Conservation (phyloP, 1,284 basidiomycete species). For the Boletus sp. region DNA sequence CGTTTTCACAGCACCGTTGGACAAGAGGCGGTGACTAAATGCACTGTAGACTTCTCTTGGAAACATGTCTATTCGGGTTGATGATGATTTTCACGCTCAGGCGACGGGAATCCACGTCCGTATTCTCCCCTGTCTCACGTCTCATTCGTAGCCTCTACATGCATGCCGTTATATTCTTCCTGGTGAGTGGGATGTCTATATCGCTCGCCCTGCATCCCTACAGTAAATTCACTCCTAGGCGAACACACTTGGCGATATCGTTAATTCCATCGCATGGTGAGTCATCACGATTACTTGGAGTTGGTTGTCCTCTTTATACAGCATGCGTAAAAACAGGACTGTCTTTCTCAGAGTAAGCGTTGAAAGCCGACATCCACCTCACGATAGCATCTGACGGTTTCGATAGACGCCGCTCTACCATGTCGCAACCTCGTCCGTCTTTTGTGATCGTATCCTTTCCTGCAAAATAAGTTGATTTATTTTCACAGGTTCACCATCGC, state of each 20-base stretch:
- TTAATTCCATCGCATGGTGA: slow-evolving; percentile 1
- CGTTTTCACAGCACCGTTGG: not conserved
- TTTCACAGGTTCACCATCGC: not conserved
- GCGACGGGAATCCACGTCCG: not conserved
- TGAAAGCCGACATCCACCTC: not conserved
- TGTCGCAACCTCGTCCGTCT: not conserved
- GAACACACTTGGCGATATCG: not conserved
- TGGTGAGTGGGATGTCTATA: not conserved
- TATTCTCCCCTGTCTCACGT: not conserved
- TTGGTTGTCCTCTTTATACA: too few species aligned
- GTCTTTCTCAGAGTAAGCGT: too few species aligned
- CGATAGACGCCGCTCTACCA: not conserved
- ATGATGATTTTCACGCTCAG: slow-evolving; percentile 2
- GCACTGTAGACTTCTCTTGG: not conserved
- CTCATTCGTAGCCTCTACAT: not conserved
- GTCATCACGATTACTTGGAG: not conserved
- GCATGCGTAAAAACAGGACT: not conserved
- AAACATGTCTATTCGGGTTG: not conserved
- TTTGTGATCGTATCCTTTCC: not conserved
- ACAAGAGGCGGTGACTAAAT: not conserved
- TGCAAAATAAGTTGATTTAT: not conserved
- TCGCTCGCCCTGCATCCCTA: not conserved
- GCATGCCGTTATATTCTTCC: slow-evolving; percentile 2
- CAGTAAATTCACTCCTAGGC: not conserved
- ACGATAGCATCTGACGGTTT: not conserved